Conservation (phyloP, 768 basidiomycete genomes). For the Lactarius deliciosus region DNA sequence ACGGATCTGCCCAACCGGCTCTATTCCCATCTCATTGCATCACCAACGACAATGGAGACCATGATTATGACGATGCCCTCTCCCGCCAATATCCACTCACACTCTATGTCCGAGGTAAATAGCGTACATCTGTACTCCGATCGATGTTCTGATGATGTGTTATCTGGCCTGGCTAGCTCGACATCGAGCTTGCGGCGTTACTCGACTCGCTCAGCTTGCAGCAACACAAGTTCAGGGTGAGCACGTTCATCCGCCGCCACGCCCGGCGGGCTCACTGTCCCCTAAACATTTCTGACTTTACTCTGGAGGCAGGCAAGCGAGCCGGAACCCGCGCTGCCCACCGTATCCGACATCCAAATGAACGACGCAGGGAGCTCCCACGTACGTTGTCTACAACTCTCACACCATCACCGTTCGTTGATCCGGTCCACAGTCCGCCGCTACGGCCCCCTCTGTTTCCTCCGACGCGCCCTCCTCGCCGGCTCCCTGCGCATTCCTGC, state of each 20-base stretch:
- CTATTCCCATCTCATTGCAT: background rate
- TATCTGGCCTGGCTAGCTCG: conserved; percentile 18
- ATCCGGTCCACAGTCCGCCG: conserved; percentile 22
- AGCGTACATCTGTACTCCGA: background rate
- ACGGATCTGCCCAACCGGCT: background rate
- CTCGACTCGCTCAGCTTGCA: conserved; percentile 29
- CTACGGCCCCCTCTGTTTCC: conserved; percentile 30
- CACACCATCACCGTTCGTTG: background rate
- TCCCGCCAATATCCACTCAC: conserved; percentile 17
- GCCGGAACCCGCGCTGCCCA: conserved; percentile 4
- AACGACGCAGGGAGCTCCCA: conserved; percentile 28
- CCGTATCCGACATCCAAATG: conserved; percentile 28
- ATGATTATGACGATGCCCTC: conserved; percentile 28
- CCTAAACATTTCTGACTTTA: conserved; percentile 13
- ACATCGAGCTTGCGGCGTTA: conserved; percentile 25
- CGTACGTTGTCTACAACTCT: conserved; percentile 1
- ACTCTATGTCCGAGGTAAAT: conserved; percentile 24
- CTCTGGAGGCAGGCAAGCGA: conserved; percentile 30
- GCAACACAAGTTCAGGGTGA: conserved; percentile 26
- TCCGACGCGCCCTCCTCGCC: conserved; percentile 23
- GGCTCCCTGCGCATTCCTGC: conserved; percentile 36
- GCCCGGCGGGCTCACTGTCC: background rate
- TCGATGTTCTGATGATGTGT: conserved; percentile 3
- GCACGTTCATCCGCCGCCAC: background rate
- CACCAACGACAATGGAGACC: conserved; percentile 22